phyloP scores from a whole-genome alignment of 192 early-diverging fungal genomes.

The Podila clonocystis region DNA sequence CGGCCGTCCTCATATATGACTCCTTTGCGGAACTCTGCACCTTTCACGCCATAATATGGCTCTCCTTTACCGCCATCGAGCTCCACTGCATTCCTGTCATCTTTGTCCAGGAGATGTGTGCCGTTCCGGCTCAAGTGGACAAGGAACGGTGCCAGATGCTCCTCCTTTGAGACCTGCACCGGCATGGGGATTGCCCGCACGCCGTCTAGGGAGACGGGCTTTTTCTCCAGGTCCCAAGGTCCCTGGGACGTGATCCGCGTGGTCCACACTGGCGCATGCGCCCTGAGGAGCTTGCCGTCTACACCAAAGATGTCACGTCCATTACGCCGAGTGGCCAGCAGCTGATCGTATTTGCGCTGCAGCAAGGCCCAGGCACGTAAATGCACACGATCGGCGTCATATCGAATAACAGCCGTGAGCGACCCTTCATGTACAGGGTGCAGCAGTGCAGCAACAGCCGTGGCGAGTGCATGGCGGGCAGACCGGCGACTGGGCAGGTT shows the following conservation, averaged over 20 bases:
- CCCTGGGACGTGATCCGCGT: conserved; percentile 9
- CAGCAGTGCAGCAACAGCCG: not conserved
- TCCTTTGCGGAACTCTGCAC: conserved; percentile 12
- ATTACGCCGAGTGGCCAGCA: conserved; percentile 1
- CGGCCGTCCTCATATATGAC: conserved; percentile 9
- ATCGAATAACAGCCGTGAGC: conserved; percentile 9
- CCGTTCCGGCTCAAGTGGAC: conserved; percentile 7
- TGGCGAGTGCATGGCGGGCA: not conserved
- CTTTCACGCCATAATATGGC: conserved; percentile 8
- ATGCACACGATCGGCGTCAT: conserved; percentile 4
- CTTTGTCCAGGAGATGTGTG: conserved; percentile 12
- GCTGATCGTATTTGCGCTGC: conserved; percentile 2
- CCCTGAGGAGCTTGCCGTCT: not conserved
- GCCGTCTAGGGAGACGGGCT: conserved; percentile 4
- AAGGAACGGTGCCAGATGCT: conserved; percentile 9
- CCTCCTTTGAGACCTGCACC: conserved; percentile 7
- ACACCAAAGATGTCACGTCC: not conserved
- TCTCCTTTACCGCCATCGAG: conserved; percentile 12
- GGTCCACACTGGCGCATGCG: not conserved
- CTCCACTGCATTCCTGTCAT: conserved; percentile 1
- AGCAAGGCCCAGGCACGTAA: conserved; percentile 8
- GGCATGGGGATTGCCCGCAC: conserved; percentile 13
- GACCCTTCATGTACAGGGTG: conserved; percentile 7
- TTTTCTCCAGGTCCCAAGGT: conserved; percentile 13
- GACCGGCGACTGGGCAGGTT: conserved; percentile 3